Evolutionary conservation across 768 basidiomycete species (phyloP), one percentile per base, ranked within the genome.

Genomic region (Suillus paluster): DNA sequence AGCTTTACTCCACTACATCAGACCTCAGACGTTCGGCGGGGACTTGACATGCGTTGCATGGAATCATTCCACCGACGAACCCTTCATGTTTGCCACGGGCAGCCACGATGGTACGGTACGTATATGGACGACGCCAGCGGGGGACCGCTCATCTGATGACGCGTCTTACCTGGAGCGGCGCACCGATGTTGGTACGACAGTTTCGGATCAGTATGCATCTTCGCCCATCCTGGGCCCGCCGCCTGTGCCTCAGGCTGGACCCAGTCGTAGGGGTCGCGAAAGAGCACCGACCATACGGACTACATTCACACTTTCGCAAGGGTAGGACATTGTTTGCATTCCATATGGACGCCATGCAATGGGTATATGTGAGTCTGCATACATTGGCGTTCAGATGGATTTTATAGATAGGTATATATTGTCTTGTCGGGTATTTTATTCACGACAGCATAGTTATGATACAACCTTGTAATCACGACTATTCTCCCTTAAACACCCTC

Each of bases 11-110:
- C 91, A 92, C 64, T 83, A 87, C 64, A 81, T 94, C 66, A 85
- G 83, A 15, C 82, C 86, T 33, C 88, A 87, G 69, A 78, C 77
- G 12, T 81, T 84, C 34, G 83, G 85, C 2, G 89, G 88, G 27
- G 91, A 92, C 69, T 70, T 94, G 62, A 93, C 92, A 10, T 90
- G 89, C 63, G 84, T 93, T 44, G 89, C 90, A 15, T 94, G 92
- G 91, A 94, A 91, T 69, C 84, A 83, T 61, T 83, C 83, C 3
- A 81, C 83, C 7, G 85, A 82, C 0, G 81, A 76, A 1, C 76
- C 74, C 3, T 73, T 77, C 66, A 80, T 78, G 78, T 85, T 91
- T 60, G 90, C 90, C 9, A 89, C 90, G 1, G 92, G 91, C 41
- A 86, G 85, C 61, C 89, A 91, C 67, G 90, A 93, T 64, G 92